Conservation (phyloP, 805 yeast genomes). For the Sugiyamaella floridensis region DNA sequence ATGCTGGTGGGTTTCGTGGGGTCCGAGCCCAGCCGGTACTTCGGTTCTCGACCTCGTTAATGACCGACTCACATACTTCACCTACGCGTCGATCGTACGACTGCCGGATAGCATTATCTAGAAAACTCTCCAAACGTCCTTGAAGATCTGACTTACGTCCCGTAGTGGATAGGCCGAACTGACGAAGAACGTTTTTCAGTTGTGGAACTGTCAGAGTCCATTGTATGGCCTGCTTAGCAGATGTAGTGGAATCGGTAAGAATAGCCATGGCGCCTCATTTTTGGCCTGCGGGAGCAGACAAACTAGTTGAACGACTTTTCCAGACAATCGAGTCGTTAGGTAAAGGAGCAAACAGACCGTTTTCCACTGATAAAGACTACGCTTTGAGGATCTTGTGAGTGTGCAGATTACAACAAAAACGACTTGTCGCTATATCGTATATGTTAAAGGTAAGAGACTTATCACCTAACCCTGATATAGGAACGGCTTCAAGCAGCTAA, state of each 20-base stretch:
- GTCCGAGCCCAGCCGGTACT: neutral
- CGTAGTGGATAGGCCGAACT: slow-evolving; percentile 38
- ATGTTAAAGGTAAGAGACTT: neutral
- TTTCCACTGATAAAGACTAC: neutral
- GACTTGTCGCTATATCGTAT: neutral
- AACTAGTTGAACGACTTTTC: too few species aligned
- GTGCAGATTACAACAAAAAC: neutral
- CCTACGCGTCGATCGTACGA: slow-evolving; percentile 39
- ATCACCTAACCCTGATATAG: too few species aligned
- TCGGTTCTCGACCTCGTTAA: neutral
- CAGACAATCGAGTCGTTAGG: too few species aligned
- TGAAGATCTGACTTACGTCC: slow-evolving; percentile 61
- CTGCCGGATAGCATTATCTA: slow-evolving; percentile 39
- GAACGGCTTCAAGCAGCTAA: too few species aligned
- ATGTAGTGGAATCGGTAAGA: neutral
- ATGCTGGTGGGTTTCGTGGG: neutral
- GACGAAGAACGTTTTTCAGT: slow-evolving; percentile 26
- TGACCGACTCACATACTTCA: slow-evolving; percentile 28
- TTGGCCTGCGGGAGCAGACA: neutral
- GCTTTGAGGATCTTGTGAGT: neutral
- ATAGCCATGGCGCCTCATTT: neutral
- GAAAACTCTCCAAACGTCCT: slow-evolving; percentile 44
- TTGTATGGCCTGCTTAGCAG: neutral
- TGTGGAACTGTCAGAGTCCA: slow-evolving; percentile 23
- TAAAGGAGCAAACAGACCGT: neutral